Evolutionary conservation across 768 basidiomycete species (phyloP).

Genomic region (Mycena venus): DNA sequence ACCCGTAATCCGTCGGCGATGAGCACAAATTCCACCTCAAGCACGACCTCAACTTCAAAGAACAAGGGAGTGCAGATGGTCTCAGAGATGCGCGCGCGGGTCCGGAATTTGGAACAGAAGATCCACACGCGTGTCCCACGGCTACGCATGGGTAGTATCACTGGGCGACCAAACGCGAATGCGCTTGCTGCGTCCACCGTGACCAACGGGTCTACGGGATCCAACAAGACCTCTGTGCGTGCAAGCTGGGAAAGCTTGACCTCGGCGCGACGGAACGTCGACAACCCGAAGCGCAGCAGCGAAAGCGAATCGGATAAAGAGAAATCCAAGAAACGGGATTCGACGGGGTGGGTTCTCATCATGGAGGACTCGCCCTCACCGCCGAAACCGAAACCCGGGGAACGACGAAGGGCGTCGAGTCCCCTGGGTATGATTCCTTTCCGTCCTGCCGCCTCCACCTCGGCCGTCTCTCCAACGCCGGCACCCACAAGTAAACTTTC

Average conservation of each 20-base stretch:
- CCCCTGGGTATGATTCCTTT: conserved; percentile 70
- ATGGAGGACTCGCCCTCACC: conserved; percentile 90
- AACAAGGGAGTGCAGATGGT: conserved; percentile 94
- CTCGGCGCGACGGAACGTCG: conserved; percentile 54
- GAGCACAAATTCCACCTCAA: conserved; percentile 56
- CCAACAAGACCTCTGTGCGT: conserved; percentile 30
- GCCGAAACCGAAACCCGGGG: conserved; percentile 66
- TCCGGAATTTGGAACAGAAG: conserved; percentile 86
- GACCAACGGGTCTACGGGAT: conserved; percentile 51
- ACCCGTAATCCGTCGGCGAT: conserved; percentile 54
- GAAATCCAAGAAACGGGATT: conserved; percentile 66
- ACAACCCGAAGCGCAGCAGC: conserved; percentile 58
- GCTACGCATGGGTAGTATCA: conserved; percentile 84
- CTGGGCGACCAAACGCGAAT: conserved; percentile 62
- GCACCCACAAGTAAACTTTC: conserved; percentile 45
- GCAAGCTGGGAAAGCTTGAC: conserved; percentile 58
- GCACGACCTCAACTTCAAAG: conserved; percentile 73
- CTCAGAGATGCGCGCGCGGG: conserved; percentile 89
- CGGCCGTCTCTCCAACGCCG: conserved; percentile 61
- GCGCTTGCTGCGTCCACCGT: conserved; percentile 49
- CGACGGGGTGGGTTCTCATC: conserved; percentile 89
- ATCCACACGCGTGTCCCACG: conserved; percentile 90
- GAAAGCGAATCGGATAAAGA: conserved; percentile 62
- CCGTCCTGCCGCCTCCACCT: conserved; percentile 61
- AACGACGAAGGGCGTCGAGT: conserved; percentile 72